Percentiles rank a stretch among this genome's conserved stretches.
These are phyloP conservation scores for Xylogone sp. DNA, from an alignment of 2,329 filamentous ascomycete species.

Conservation along the genomic window DNA sequence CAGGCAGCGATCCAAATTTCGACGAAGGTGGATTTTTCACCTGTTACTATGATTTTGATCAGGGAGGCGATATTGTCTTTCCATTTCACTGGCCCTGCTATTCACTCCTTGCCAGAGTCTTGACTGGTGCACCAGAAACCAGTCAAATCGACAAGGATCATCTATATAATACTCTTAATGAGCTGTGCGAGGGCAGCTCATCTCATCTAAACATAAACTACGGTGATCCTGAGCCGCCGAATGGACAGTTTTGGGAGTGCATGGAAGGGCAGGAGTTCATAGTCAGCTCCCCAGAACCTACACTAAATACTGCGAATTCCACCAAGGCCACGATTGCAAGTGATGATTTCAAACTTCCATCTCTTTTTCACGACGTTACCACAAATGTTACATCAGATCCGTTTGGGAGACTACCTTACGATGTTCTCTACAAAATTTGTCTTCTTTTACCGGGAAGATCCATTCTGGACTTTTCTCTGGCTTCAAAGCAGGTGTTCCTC, in stretches of 20 bases:
- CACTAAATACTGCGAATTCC: not conserved
- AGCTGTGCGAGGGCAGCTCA: not conserved
- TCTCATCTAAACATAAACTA: slow-evolving; percentile 1
- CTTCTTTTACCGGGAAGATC: slow-evolving; percentile 1
- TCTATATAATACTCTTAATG: not conserved
- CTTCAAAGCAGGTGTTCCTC: slow-evolving; percentile 2
- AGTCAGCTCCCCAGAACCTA: not conserved
- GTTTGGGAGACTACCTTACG: slow-evolving; percentile 6
- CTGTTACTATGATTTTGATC: not conserved
- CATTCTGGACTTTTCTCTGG: slow-evolving; percentile 1
- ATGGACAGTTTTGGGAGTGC: slow-evolving; percentile 2
- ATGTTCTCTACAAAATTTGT: slow-evolving; percentile 4
- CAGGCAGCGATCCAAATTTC: slow-evolving; percentile 2
- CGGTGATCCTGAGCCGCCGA: not conserved
- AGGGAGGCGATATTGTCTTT: slow-evolving; percentile 1
- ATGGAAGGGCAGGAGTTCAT: slow-evolving; percentile 1
- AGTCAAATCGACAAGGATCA: slow-evolving; percentile 1
- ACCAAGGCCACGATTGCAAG: slow-evolving; percentile 1
- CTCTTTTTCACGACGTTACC: not conserved
- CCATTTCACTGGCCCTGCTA: slow-evolving; percentile 9
- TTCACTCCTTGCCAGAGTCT: slow-evolving; percentile 1
- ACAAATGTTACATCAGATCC: slow-evolving; percentile 2
- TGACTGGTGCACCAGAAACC: slow-evolving; percentile 1
- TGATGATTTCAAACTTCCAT: slow-evolving; percentile 2
- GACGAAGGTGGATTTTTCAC: not conserved